phyloP scores from a whole-genome alignment of 768 basidiomycete genomes.

The Pulveroboletus sp. region DNA sequence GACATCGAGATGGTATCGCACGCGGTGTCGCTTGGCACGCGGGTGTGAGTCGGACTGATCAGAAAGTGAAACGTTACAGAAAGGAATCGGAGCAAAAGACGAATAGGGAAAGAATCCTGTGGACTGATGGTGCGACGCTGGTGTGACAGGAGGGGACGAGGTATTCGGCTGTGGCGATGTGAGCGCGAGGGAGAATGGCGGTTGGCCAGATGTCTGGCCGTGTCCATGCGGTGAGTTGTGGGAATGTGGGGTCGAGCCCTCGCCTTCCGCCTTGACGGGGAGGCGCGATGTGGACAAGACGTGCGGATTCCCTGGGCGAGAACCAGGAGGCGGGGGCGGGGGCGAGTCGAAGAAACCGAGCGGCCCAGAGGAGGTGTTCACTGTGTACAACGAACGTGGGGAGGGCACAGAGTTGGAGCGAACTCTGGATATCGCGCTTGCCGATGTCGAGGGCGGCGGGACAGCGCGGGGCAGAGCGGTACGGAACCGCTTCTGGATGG shows the following conservation, averaged over 20 bases:
- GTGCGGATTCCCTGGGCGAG: slow-evolving; percentile 39
- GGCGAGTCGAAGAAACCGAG: slow-evolving; percentile 42
- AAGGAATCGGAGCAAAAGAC: slow-evolving; percentile 31
- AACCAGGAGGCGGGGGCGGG: slow-evolving; percentile 38
- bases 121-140: slow-evolving; percentile 32
- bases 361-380: slow-evolving; percentile 27
- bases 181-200: slow-evolving; percentile 43
- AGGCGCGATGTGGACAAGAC: slow-evolving; percentile 41
- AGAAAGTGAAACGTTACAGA: slow-evolving; percentile 24
- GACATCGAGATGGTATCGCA: slow-evolving; percentile 59
- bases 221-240: slow-evolving; percentile 37
- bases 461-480: slow-evolving; percentile 40
- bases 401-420: slow-evolving; percentile 44
- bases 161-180: slow-evolving; percentile 39
- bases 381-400: slow-evolving; percentile 43
- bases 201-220: slow-evolving; percentile 29
- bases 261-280: slow-evolving; percentile 45
- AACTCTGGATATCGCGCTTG: slow-evolving; percentile 34
- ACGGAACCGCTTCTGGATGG: slow-evolving; percentile 51
- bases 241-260: slow-evolving; percentile 34
- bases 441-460: slow-evolving; percentile 25
- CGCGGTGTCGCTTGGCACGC: slow-evolving; percentile 30
- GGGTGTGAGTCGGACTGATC: slow-evolving; percentile 29
- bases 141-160: slow-evolving; percentile 27
- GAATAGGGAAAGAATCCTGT: slow-evolving; percentile 36